phyloP scores from a whole-genome alignment of 2,329 filamentous ascomycete species.

The Aspergillus calidoustus region DNA sequence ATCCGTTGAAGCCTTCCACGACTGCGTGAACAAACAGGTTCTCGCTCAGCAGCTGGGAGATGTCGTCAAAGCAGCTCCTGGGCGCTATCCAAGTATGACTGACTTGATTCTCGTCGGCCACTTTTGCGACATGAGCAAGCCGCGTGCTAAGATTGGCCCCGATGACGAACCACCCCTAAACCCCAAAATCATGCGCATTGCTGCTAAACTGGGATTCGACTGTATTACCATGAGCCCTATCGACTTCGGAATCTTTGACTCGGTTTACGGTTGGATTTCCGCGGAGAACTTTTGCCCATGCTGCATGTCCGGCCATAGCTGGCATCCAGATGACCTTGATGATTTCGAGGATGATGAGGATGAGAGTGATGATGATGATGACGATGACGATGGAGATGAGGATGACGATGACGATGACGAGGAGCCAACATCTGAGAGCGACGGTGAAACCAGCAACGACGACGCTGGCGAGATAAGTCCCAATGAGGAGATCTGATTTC shows the following conservation, averaged over 20 bases:
- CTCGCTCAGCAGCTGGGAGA: background rate
- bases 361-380: background rate
- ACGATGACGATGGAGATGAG: too few species aligned
- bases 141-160: background rate
- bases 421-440: background rate
- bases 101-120: background rate
- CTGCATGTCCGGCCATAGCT: background rate
- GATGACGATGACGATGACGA: background rate
- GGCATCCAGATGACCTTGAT: background rate
- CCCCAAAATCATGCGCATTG: background rate
- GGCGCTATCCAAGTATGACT: background rate
- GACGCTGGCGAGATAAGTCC: background rate
- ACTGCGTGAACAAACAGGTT: background rate
- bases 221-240: background rate
- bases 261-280: background rate
- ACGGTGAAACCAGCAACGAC: background rate
- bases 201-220: background rate
- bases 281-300: background rate
- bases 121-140: background rate
- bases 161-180: background rate
- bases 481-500: background rate
- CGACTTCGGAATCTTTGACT: background rate
- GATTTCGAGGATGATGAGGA: background rate
- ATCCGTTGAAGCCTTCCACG: background rate
- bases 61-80: background rate